Conservation (phyloP, 1,139 yeast genomes). For the Hyphopichia fennica region DNA sequence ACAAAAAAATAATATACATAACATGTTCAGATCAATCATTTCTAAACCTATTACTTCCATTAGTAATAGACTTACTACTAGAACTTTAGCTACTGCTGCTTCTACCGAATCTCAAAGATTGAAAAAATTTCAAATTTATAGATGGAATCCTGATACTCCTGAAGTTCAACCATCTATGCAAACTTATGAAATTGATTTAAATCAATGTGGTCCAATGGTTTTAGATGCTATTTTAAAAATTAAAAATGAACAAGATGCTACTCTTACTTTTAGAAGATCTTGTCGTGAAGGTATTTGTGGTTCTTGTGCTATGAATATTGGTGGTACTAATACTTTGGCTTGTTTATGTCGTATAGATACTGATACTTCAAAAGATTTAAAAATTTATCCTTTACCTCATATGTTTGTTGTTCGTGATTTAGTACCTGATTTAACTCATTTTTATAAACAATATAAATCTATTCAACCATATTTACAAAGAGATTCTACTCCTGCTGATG, state of each 20-base stretch:
- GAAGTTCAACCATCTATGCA: constrained; percentile 88
- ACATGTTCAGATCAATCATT: constrained; percentile 6
- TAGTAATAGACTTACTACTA: constrained; percentile 10
- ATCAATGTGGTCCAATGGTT: constrained; percentile 97
- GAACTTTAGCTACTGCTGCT: constrained; percentile 46
- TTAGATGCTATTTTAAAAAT: constrained; percentile 92
- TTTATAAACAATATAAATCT: constrained; percentile 97
- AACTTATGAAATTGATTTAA: constrained; percentile 79
- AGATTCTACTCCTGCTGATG: constrained; percentile 77
- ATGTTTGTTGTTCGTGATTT: constrained; percentile 97
- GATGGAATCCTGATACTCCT: constrained; percentile 99
- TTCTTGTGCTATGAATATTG: constrained; percentile 99
- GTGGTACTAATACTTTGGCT: constrained; percentile 95
- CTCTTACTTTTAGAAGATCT: constrained; percentile 94
- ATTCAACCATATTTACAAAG: constrained; percentile 97
- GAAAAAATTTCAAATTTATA: constrained; percentile 87
- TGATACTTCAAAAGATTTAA: constrained; percentile 69
- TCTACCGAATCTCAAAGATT: constrained; percentile 49
- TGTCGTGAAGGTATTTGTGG: constrained; percentile 99
- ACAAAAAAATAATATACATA: background rate
- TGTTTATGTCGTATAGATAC: constrained; percentile 93
- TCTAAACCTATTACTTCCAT: background rate
- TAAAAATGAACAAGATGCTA: constrained; percentile 94
- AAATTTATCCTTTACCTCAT: constrained; percentile 96
- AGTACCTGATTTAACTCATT: constrained; percentile 96